Conservation (phyloP, 208 protist species). For the Trypanosoma scelopori region DNA sequence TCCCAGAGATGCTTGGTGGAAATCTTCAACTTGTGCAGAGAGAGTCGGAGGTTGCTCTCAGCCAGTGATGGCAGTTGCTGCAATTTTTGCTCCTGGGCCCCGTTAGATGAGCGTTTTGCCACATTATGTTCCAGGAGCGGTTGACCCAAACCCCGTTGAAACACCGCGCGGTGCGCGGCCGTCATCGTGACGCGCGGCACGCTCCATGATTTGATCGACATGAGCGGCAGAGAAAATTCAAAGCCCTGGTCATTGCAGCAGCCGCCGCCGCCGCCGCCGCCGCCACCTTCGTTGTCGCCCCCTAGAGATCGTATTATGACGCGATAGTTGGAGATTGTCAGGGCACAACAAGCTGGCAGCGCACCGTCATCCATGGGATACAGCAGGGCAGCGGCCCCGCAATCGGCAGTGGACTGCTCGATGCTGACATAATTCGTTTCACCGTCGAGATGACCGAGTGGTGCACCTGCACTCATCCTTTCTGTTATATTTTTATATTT, state of each 20-base stretch:
- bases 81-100: neutral
- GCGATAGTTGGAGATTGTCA: constrained; percentile 30
- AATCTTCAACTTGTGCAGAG: constrained; percentile 24
- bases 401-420: constrained; percentile 1
- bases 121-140: neutral
- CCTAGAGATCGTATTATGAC: constrained; percentile 7
- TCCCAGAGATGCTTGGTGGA: constrained; percentile 31
- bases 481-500: neutral
- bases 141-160: constrained; percentile 17
- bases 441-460: constrained; percentile 5
- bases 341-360: constrained; percentile 10
- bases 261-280: neutral
- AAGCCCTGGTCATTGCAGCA: constrained; percentile 23
- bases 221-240: constrained; percentile 40
- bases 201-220: constrained; percentile 55
- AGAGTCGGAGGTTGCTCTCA: neutral
- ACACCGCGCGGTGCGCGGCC: constrained; percentile 7
- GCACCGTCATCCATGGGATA: constrained; percentile 3
- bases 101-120: neutral
- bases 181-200: constrained; percentile 19
- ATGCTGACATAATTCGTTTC: constrained; percentile 24
- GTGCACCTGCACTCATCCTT: constrained; percentile 11
- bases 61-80: neutral
- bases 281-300: neutral
- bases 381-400: constrained; percentile 20